Conservation (phyloP, 768 basidiomycete species). For the Holtermanniella nyarrowii region DNA sequence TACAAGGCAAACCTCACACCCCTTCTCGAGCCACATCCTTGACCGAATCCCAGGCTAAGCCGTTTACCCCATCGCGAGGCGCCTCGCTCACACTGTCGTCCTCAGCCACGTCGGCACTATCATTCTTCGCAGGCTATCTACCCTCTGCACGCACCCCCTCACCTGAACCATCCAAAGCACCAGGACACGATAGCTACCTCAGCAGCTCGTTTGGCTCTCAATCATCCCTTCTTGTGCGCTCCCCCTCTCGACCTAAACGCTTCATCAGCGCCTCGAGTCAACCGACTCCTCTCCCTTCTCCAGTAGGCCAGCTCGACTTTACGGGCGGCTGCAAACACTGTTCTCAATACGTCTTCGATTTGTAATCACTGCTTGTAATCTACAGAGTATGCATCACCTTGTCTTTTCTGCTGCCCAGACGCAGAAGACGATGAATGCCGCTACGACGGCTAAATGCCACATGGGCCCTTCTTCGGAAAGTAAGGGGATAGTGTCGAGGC, state of each 20-base stretch:
- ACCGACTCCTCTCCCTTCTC: background rate
- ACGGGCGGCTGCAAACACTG: background rate
- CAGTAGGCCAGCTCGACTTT: background rate
- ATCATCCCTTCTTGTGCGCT: too few relatives aligned
- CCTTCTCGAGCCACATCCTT: background rate
- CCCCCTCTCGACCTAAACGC: too few relatives aligned
- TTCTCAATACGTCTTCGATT: background rate
- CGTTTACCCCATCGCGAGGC: background rate
- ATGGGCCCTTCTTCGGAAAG: too few relatives aligned
- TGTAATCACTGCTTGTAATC: background rate
- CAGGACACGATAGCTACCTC: background rate
- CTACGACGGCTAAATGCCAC: too few relatives aligned
- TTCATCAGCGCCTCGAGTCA: background rate
- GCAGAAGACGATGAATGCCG: too few relatives aligned
- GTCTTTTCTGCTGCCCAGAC: too few relatives aligned
- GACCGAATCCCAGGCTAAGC: background rate
- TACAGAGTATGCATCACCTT: background rate
- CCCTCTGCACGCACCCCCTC: background rate
- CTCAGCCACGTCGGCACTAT: conserved; percentile 4
- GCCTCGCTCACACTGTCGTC: background rate
- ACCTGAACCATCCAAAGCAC: conserved; percentile 33
- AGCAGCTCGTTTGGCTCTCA: background rate
- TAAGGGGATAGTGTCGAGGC: too few relatives aligned
- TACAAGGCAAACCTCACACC: background rate
- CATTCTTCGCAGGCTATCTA: conserved; percentile 8